Base-by-base conservation (phyloP, 306 rosid genomes). In the Senna siamea region DNA sequence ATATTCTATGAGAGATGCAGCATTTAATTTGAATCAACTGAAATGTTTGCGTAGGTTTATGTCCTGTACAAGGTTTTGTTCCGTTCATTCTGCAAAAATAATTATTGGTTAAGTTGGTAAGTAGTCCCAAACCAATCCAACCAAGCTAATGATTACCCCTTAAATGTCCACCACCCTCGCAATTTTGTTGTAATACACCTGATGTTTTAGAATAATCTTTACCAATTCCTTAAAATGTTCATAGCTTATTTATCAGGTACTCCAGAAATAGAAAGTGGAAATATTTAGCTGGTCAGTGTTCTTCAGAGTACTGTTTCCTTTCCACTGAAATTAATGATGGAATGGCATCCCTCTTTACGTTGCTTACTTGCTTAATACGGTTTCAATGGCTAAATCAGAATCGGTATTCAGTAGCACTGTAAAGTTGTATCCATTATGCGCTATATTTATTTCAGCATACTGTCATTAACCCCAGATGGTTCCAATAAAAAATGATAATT, bases 81-180 rank as follows among this genome's bases (percentile, higher is more conserved):
- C 30, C 30, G 30, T 26, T 35, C 28, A 53, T 61, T 37, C 34
- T 48, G 52, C 62, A 48, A 15, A 50, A 50, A 30, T 48, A 32
- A 60, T 32, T 47, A 13, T n/a, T 17, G 26, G 67, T 60, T n/a
- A 12, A 53, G 70, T 58, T 22, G 72, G 47, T 28, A 4, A 40
- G 32, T 37, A 7, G 47, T 60, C 22, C 46, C 19, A 70, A 52
- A 61, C 47, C 26, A 69, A 50, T 28, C 15, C 7, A 8, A 18
- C 3, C 19, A 34, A 38, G 26, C 66, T 68, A 17, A 28, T 61
- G 66, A 43, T 41, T 40, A 63, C 13, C 50, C 35, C 60, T 4
- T 32, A 63, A 72, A 18, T 44, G 53, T 52, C 68, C 14, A 6
- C 43, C 15, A 13, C 14, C 72, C 30, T 64, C 1, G 20, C 5